Evolutionary conservation across 768 basidiomycete species (phyloP).

Genomic region (Megacollybia marginata): DNA sequence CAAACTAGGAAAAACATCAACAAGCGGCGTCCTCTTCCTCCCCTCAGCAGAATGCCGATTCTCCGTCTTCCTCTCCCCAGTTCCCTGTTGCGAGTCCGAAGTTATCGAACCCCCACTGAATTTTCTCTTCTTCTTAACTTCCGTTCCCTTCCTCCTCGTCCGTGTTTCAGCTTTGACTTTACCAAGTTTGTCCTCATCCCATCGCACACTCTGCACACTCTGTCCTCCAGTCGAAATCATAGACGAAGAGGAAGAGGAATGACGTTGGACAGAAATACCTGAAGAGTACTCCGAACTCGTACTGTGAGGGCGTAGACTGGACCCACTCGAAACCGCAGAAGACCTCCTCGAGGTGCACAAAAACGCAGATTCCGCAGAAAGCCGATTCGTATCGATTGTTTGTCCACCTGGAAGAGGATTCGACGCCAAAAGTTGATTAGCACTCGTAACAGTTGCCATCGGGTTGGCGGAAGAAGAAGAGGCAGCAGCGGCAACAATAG

Average conservation of each 20-base stretch:
- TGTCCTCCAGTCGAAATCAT: conserved; percentile 17
- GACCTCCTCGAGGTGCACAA: neutral
- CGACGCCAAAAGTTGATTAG: too few species aligned
- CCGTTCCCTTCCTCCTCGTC: conserved; percentile 19
- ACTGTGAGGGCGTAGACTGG: neutral
- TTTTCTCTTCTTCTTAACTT: conserved; percentile 23
- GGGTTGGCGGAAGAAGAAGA: conserved; percentile 1
- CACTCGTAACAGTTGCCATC: neutral
- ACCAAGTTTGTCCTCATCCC: conserved; percentile 42
- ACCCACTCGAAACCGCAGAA: neutral
- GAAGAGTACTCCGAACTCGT: neutral
- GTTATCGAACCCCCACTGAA: too few species aligned
- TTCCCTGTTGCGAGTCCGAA: too few species aligned
- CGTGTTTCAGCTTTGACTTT: conserved; percentile 27
- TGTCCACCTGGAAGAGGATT: neutral
- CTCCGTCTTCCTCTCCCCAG: conserved; percentile 11
- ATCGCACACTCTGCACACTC: conserved; percentile 28
- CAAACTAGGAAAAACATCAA: conserved; percentile 51
- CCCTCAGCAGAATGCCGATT: conserved; percentile 35
- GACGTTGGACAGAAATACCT: neutral
- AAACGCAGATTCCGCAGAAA: conserved; percentile 20
- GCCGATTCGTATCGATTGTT: conserved; percentile 18
- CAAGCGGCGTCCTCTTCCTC: conserved; percentile 44
- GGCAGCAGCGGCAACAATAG: conserved; percentile 15
- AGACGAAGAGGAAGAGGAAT: conserved; percentile 21